These are phyloP conservation scores for Viola pubescens DNA, from an alignment of 441 rosid species.

Conservation along the genomic window DNA sequence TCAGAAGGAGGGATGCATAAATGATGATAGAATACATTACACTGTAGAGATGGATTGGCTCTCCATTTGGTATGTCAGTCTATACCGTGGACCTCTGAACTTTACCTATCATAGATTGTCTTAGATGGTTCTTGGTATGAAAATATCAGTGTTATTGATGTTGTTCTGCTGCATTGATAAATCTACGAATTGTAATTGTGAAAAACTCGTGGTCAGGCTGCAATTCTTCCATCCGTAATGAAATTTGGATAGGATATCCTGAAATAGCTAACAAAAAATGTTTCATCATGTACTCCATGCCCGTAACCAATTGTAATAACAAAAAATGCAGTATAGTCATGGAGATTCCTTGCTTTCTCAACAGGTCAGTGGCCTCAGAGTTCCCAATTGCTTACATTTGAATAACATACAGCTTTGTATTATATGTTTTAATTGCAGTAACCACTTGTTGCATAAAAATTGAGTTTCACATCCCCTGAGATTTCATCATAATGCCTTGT, in stretches of 20 bases:
- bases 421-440: no score
- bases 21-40: slow-evolving; percentile 20
- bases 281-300: slow-evolving; percentile 6
- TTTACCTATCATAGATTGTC: background rate
- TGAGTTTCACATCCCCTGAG: no score
- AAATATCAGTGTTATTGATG: slow-evolving; percentile 2
- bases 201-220: slow-evolving; percentile 12
- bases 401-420: no score
- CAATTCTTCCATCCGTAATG: background rate
- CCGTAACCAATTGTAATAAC: background rate
- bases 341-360: no score
- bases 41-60: slow-evolving; percentile 23
- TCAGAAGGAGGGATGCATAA: slow-evolving; percentile 2
- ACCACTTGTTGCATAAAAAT: no score
- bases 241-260: slow-evolving; percentile 7
- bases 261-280: slow-evolving; percentile 16
- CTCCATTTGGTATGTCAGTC: slow-evolving; percentile 24
- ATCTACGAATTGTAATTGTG: slow-evolving; percentile 11
- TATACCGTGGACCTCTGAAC: slow-evolving; percentile 9
- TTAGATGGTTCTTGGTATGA: slow-evolving; percentile 3
- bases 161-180: slow-evolving; percentile 6
- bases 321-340: no score
- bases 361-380: no score
- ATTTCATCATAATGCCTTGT: no score
- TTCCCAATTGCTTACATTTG: no score